Base-by-base conservation (phyloP, 495 filamentous ascomycete genomes). In the Aspergillus avenaceus region DNA sequence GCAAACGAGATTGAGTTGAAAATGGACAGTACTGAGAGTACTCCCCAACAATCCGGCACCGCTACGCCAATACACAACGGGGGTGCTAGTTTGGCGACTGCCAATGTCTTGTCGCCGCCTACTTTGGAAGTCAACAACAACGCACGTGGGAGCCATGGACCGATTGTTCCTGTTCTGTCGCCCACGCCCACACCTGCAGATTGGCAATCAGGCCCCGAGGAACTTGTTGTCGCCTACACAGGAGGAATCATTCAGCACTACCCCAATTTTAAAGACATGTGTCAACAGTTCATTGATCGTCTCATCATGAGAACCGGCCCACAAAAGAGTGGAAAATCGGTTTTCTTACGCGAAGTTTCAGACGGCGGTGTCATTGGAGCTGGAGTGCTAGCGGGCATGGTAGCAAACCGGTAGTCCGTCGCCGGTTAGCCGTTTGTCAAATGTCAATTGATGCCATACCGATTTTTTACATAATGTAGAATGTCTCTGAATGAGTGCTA, bases 201-300 rank as follows among this genome's bases (percentile, higher is more conserved):
- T 45, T 75, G 71, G 72, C 67, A 75, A 43, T 74, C 70, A 5
- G 71, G 72, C 8, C 73, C 73, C 4, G 74, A 86, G 34, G 83
- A 88, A 55, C 64, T 91, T 40, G 81, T 86, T 5, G 83, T 91
- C 9, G 87, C 86, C 5, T 90, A 87, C 54, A 89, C 87, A 0
- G 87, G 87, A 7, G 86, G 87, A 16, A 88, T 86, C 52, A 90
- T 90, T 42, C 81, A 84, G 25, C 78, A 87, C 55, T 90, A 90
- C 55, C 87, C 86, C 14, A 70, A 83, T 50, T 90, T 88, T 60
- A 75, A 87, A 40, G 70, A 77, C 25, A 83, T 84, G 56, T 87
- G 84, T 50, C 85, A 89, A 61, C 58, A 64, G 44, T 84, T 81
- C 58, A 74, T 90, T 27, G 82, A 90, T 59, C 71, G 75, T 7